Evolutionary conservation across 2,329 filamentous ascomycete species (phyloP), one percentile per base, ranked within the genome.

Genomic region (Ustulina deusta): DNA sequence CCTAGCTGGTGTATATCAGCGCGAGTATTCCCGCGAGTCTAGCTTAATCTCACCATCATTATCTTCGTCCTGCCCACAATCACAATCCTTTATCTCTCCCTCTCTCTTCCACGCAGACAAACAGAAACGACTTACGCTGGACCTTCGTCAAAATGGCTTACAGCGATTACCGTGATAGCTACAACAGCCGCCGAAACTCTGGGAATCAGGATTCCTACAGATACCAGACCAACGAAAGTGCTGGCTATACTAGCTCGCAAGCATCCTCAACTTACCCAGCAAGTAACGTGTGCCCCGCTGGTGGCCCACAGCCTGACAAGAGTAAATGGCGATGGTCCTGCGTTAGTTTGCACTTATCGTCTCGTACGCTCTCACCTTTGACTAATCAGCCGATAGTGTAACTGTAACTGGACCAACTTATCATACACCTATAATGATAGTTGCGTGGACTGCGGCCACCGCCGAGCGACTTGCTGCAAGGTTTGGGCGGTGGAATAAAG

Each of bases 291-390:
- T 42, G 36, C 20, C 10, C 38, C 25, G 15, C 27, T 13, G 1
- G 17, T 4, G 32, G 9, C 1, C 25, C 6, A 0, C 49, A 48
- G 20, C 6, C 0, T 1, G 38, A 67, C 17, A 10, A 2, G 15
- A 11, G 15, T 3, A 62, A 66, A 32, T 69, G 66, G 69, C 62
- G 74, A 0, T 76, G 74, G 74, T 72, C 69, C 4, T 76, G 74
- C 22, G 74, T 69, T 32, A 34, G 61, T 69, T 6, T 27, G 15
- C 25, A 1, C 22, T 27, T 52, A 4, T 27, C 2, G 25, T 5
- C 56, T 34, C 49, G 1, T 34, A n/a, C n/a, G 44, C 56, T 29
- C 10, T 62, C n/a, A 7, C 22, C 40, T 5, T 27, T 34, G 20
- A 40, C 72, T 75, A 58, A 75, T 55, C 44, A 42, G 29, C 6